Conservation (phyloP, 2,329 filamentous ascomycete genomes). For the Colletotrichum chlorophyti region DNA sequence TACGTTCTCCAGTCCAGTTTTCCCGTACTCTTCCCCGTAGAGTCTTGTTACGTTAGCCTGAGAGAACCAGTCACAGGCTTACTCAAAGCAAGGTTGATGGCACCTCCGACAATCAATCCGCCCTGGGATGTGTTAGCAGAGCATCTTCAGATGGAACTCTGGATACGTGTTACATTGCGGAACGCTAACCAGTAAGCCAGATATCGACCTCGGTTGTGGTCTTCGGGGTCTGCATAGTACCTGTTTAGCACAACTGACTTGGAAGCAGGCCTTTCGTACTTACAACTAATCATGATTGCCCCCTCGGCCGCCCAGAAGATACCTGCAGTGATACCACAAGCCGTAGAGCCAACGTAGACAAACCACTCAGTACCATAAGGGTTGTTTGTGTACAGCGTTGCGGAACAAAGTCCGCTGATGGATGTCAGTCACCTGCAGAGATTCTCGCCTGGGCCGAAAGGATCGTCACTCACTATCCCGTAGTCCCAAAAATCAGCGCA, state of each 20-base stretch:
- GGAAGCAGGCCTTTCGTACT: not conserved
- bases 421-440: too few species aligned
- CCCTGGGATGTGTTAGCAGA: not conserved
- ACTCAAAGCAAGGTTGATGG: conserved; percentile 16
- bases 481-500: conserved; percentile 13
- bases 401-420: too few species aligned
- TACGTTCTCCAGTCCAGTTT: conserved; percentile 10
- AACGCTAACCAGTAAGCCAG: conserved; percentile 9
- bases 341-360: conserved; percentile 34
- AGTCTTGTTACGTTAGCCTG: too few species aligned
- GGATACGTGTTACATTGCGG: conserved; percentile 1
- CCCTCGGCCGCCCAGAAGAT: conserved; percentile 37
- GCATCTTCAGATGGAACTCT: fast-evolving
- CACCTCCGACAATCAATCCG: conserved; percentile 4
- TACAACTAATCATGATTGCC: conserved; percentile 35
- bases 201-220: conserved; percentile 9
- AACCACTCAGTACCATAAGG: conserved; percentile 34
- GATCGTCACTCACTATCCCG: conserved; percentile 8
- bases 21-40: conserved; percentile 6
- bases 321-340: conserved; percentile 32
- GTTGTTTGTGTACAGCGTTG: conserved; percentile 45
- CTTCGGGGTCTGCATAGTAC: not conserved
- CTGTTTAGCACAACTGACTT: not conserved
- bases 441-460: too few species aligned
- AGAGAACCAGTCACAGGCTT: too few species aligned